Percentiles rank a stretch among this genome's conserved stretches.
Conservation (phyloP, 192 early-diverging fungal genomes). For the Podila epicladia region DNA sequence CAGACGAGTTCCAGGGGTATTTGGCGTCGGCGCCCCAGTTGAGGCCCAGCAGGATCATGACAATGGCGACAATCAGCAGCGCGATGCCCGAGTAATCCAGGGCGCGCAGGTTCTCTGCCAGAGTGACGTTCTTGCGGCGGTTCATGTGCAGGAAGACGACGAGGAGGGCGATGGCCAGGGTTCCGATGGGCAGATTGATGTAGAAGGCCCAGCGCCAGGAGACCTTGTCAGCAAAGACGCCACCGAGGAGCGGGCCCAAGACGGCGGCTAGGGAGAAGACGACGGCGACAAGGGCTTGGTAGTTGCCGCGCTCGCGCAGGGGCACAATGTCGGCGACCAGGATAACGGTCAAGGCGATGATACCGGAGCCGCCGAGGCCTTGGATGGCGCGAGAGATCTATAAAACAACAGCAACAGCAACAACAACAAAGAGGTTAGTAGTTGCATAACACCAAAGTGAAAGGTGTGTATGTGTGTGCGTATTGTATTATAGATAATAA, state of each 20-base stretch:
- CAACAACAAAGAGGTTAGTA: background rate
- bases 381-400: conserved; percentile 59
- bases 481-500: no score
- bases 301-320: conserved; percentile 70
- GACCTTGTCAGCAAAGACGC: conserved; percentile 74
- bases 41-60: conserved; percentile 73
- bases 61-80: conserved; percentile 63
- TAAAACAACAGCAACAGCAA: no score
- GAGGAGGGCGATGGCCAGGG: conserved; percentile 21
- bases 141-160: conserved; percentile 48
- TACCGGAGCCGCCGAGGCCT: conserved; percentile 66
- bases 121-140: conserved; percentile 40
- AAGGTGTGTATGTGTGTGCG: no score
- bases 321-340: conserved; percentile 73
- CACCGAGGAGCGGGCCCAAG: conserved; percentile 83
- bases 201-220: conserved; percentile 84
- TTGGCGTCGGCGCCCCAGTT: conserved; percentile 73
- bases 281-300: conserved; percentile 77
- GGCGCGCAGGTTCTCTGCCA: conserved; percentile 43
- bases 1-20: conserved; percentile 73
- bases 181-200: conserved; percentile 85
- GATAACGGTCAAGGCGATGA: conserved; percentile 68
- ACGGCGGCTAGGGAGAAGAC: conserved; percentile 79
- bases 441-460: background rate
- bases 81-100: conserved; percentile 34